These are phyloP conservation scores for Metrosideros polymorpha DNA, from an alignment of 441 rosid genomes.

Conservation along the genomic window DNA sequence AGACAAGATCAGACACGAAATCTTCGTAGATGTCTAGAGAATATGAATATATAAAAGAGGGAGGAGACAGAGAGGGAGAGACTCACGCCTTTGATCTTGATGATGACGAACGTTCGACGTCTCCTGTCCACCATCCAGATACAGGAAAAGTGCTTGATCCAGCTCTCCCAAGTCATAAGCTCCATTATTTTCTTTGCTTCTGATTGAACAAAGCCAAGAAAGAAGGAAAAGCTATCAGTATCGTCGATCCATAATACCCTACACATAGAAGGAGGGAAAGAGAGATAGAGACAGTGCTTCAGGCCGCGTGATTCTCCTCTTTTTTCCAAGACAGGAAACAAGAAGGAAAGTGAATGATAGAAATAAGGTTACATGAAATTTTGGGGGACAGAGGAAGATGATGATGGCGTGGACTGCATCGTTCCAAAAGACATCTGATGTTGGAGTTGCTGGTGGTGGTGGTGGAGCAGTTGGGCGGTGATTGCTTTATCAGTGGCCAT, in stretches of 20 bases:
- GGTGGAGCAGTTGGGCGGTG: slow-evolving; percentile 20
- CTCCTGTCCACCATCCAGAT: slow-evolving; percentile 75
- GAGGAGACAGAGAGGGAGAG: slow-evolving; percentile 15
- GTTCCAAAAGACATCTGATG: slow-evolving; percentile 48
- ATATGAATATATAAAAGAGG: background rate
- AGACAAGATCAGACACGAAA: background rate
- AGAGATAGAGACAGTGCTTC: background rate
- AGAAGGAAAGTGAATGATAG: background rate
- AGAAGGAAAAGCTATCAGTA: background rate
- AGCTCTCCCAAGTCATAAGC: slow-evolving; percentile 80
- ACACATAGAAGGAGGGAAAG: background rate
- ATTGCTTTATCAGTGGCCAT: slow-evolving; percentile 38
- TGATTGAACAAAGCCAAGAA: slow-evolving; percentile 11
- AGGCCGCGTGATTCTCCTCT: background rate
- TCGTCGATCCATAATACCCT: background rate
- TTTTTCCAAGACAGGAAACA: background rate
- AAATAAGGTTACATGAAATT: slow-evolving; percentile 58
- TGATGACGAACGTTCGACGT: background rate
- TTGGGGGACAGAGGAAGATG: slow-evolving; percentile 40
- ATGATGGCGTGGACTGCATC: slow-evolving; percentile 33
- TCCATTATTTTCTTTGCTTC: slow-evolving; percentile 55
- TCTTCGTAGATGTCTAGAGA: background rate
- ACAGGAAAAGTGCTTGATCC: slow-evolving; percentile 92
- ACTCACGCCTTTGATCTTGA: slow-evolving; percentile 73
- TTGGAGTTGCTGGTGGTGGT: slow-evolving; percentile 9